phyloP scores from a whole-genome alignment of 73 alveolate species.

The Symbiodinium pilosum region DNA sequence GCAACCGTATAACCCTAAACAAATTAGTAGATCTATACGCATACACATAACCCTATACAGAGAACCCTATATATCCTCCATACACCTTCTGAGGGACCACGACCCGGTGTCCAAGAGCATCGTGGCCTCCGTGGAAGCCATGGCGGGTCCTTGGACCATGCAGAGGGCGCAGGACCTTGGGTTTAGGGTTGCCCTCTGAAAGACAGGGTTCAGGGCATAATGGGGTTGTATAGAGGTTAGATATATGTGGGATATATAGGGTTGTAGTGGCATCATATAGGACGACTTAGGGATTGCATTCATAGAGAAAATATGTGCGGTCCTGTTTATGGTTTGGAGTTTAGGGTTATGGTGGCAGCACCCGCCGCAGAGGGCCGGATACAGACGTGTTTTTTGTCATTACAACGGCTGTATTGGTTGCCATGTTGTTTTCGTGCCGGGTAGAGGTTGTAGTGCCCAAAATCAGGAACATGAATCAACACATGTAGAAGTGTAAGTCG shows the following conservation, averaged over 20 bases:
- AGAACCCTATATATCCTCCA: neutral
- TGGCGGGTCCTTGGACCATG: constrained; percentile 58
- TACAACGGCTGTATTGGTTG: no score
- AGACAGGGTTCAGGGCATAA: neutral
- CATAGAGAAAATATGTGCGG: no score
- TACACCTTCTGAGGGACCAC: neutral
- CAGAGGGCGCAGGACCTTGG: constrained; percentile 20
- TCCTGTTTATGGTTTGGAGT: neutral
- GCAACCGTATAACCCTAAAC: neutral
- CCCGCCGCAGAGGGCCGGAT: no score
- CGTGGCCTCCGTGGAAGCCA: neutral
- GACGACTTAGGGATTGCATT: no score
- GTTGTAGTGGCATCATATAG: no score
- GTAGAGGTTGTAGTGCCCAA: neutral
- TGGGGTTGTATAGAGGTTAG: no score
- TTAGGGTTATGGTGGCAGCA: neutral
- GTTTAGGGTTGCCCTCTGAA: neutral
- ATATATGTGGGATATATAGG: no score
- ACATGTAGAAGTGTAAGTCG: no score
- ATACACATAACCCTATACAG: neutral
- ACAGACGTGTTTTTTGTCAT: no score
- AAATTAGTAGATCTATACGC: neutral
- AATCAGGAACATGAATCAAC: no score
- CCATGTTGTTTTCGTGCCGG: neutral
- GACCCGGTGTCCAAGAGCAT: constrained; percentile 46